A percentile compares a stretch with the other conserved stretches of the same genome.
Evolutionary conservation across 768 basidiomycete species (phyloP).

Genomic region (Psilocybe azurescens): DNA sequence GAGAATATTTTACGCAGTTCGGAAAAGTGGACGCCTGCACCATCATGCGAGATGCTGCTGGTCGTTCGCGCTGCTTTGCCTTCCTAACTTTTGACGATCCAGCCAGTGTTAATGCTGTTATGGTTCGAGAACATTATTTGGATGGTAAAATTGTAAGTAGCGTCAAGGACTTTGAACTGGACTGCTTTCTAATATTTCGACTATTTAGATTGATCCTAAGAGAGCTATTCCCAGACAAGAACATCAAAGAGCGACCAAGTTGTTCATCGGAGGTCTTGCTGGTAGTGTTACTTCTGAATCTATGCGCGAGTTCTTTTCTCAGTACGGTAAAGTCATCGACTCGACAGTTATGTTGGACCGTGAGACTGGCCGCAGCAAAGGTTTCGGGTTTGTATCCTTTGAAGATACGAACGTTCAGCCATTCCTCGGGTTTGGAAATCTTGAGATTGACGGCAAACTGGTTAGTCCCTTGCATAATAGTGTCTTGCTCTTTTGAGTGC

Average conservation of each 20-base stretch:
- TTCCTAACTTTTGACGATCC: conserved; percentile 97
- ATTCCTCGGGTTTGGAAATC: conserved; percentile 85
- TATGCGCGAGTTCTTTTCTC: conserved; percentile 91
- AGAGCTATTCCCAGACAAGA: conserved; percentile 97
- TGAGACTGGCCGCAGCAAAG: conserved; percentile 93
- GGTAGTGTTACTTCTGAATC: conserved; percentile 92
- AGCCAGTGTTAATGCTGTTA: conserved; percentile 91
- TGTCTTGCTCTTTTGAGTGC: background rate
- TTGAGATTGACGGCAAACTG: conserved; percentile 94
- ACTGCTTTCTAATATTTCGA: conserved; percentile 6
- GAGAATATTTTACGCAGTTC: conserved; percentile 93
- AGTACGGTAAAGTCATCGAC: conserved; percentile 95
- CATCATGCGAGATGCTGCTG: conserved; percentile 97
- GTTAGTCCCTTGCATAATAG: conserved; percentile 49
- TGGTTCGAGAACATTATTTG: conserved; percentile 92
- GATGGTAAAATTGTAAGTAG: conserved; percentile 95
- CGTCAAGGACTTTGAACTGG: background rate
- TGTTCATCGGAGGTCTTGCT: conserved; percentile 95
- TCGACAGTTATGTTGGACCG: conserved; percentile 99
- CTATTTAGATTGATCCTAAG: conserved; percentile 94
- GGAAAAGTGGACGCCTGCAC: conserved; percentile 97
- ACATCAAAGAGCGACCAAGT: conserved; percentile 89
- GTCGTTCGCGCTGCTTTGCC: conserved; percentile 95
- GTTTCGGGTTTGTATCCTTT: conserved; percentile 98
- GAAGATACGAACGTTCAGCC: conserved; percentile 90